Percentiles rank a stretch among this genome's conserved stretches.
These are phyloP conservation scores for Lasiodiplodia hormozganensis DNA, from an alignment of 2,329 filamentous ascomycete genomes.

Conservation along the genomic window DNA sequence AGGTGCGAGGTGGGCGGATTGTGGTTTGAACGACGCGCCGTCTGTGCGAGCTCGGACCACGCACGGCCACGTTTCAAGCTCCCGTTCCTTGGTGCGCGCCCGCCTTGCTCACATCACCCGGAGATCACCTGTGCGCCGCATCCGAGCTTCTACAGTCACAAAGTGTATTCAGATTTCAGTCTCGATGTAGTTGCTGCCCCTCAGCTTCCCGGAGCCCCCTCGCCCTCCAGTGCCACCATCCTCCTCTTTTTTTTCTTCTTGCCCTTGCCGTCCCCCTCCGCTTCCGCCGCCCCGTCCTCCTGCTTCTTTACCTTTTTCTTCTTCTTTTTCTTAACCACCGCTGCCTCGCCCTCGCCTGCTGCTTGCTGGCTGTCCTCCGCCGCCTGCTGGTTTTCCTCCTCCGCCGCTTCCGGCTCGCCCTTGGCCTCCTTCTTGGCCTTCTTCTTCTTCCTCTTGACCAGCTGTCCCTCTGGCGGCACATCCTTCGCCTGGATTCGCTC, in stretches of 20 bases:
- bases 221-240: constrained; percentile 36
- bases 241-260: constrained; percentile 53
- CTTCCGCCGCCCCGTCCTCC: constrained; percentile 33
- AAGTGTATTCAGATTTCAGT: neutral
- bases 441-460: constrained; percentile 67
- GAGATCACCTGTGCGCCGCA: constrained; percentile 20
- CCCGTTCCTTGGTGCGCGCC: constrained; percentile 11
- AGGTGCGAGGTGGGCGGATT: constrained; percentile 21
- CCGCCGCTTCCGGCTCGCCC: constrained; percentile 39
- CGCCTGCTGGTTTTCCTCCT: constrained; percentile 31
- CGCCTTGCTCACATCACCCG: neutral
- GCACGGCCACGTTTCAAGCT: constrained; percentile 29
- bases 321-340: constrained; percentile 42
- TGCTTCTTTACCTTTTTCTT: constrained; percentile 50
- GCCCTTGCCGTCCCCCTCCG: constrained; percentile 32
- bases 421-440: constrained; percentile 66
- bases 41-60: constrained; percentile 24
- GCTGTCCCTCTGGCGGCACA: constrained; percentile 69
- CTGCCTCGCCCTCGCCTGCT: constrained; percentile 27
- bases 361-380: constrained; percentile 32
- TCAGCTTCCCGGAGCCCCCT: neutral
- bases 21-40: constrained; percentile 3
- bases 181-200: neutral
- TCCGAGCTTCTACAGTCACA: neutral
- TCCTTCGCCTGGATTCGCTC: constrained; percentile 76